Evolutionary conservation across 2,329 filamentous ascomycete genomes (phyloP).

Genomic region (Colletotrichum sp.): DNA sequence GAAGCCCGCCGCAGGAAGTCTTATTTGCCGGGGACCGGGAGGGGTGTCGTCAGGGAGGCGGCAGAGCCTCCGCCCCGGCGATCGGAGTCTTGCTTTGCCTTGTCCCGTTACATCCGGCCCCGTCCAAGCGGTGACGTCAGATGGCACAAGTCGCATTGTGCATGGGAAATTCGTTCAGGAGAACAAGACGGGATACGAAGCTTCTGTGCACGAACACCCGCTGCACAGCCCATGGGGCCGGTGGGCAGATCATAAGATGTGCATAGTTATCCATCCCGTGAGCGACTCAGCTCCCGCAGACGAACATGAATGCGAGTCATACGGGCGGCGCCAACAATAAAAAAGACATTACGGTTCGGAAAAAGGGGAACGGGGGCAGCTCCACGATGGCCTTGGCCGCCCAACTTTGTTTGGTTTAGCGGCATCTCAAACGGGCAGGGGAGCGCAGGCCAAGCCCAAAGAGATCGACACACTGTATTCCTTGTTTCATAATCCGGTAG

Average conservation of each 20-base stretch:
- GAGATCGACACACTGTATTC: constrained; percentile 1
- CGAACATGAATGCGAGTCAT: constrained; percentile 9
- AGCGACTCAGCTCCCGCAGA: not conserved
- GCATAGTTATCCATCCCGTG: not conserved
- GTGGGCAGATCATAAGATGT: not conserved
- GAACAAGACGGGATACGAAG: not conserved
- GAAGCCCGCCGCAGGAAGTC: not conserved
- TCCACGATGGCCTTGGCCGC: not conserved
- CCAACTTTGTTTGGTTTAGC: not conserved
- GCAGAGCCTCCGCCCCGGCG: not conserved
- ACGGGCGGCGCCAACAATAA: not conserved
- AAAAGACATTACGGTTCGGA: constrained; percentile 9
- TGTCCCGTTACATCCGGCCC: not conserved
- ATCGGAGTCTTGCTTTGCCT: not conserved
- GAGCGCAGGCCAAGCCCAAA: not conserved
- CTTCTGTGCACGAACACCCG: not conserved
- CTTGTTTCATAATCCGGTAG: constrained; percentile 15
- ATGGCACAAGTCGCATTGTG: not conserved
- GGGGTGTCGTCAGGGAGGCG: not conserved
- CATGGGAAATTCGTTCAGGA: not conserved
- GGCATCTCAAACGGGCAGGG: not conserved
- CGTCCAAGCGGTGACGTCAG: not conserved
- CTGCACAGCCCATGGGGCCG: not conserved
- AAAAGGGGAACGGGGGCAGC: not conserved
- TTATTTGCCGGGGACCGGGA: not conserved